Evolutionary conservation across 805 yeast genomes (phyloP), one percentile per base, ranked within the genome.

Genomic region (Grigorovia yakushimaensis): DNA sequence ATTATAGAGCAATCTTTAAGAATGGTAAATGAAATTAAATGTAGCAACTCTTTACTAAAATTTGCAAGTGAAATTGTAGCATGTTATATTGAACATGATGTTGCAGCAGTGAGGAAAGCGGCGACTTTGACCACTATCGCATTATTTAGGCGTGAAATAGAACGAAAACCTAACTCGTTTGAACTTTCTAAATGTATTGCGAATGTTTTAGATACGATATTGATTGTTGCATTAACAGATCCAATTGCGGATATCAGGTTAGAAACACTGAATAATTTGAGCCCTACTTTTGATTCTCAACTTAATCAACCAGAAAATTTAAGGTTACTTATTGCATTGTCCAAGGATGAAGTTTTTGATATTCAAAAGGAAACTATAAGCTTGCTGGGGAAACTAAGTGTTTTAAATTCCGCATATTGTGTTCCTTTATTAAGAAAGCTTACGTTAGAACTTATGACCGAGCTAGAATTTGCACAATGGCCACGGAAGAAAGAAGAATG

Each of bases 261-360:
- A 9, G 89, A 85, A 51, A 88, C 91, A 0, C 69, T 93, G 48
- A 74, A 75, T 45, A 76, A 88, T 42, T 69, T 94, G 37, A 85
- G 85, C 36, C 76, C 81, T 2, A 74, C 75, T 49, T 85, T 91
- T 61, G 97, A 93, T 58, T 86, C 96, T 0, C 98, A 93, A 58
- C 66, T 93, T 30, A 87, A 97, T 0, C 98, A 93, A 62, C 94
- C 96, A 0, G 95, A 86, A 50, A 89, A 88, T 62, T 91, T 89
- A 30, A 73, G 87, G 47, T 66, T 89, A 13, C 70, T 93, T 20
- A 87, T 91, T 57, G 85, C 89, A 71, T 91, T 96, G 0, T 69
- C 91, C 48, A 86, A 93, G 60, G 99, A 93, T 66, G 98, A 91
- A 64, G 77, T 77, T 2, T 93, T 93, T 60, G 80, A 79, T 10